These are phyloP conservation scores for Rosa rugosa DNA, from an alignment of 306 rosid species.

Conservation along the genomic window DNA sequence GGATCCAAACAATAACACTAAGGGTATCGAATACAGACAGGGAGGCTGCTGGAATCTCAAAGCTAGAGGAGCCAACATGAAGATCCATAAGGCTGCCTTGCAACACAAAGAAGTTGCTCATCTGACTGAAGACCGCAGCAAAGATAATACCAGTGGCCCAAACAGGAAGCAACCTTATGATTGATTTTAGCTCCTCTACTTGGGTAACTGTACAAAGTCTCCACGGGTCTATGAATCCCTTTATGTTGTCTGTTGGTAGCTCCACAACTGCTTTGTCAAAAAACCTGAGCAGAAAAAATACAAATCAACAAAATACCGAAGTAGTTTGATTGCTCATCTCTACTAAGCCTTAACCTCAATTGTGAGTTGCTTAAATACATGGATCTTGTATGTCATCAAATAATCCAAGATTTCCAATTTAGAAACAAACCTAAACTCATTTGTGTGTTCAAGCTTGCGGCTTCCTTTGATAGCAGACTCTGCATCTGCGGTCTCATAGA, in stretches of 20 bases:
- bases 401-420: not conserved
- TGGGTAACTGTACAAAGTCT: slow-evolving; percentile 16
- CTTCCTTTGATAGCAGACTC: slow-evolving; percentile 18
- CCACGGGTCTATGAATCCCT: slow-evolving; percentile 14
- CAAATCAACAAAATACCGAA: not conserved
- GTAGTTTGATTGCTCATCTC: not conserved
- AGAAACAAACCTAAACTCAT: slow-evolving; percentile 8
- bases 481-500: slow-evolving; percentile 17
- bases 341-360: not conserved
- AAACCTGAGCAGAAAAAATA: not conserved
- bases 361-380: not conserved
- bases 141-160: slow-evolving; percentile 22
- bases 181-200: slow-evolving; percentile 17
- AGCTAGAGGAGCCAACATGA: slow-evolving; percentile 13
- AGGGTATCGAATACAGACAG: slow-evolving; percentile 31
- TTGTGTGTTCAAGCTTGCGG: slow-evolving; percentile 18
- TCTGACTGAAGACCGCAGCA: slow-evolving; percentile 13
- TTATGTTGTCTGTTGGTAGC: slow-evolving; percentile 1
- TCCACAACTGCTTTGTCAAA: slow-evolving; percentile 14
- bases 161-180: slow-evolving; percentile 12
- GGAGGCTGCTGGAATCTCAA: slow-evolving; percentile 22
- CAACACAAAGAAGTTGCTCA: slow-evolving; percentile 14
- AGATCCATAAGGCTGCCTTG: slow-evolving; percentile 15
- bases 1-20: slow-evolving; percentile 33
- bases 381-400: not conserved